Conservation (phyloP, 2,329 filamentous ascomycete species). For the Cladosporium velox region DNA sequence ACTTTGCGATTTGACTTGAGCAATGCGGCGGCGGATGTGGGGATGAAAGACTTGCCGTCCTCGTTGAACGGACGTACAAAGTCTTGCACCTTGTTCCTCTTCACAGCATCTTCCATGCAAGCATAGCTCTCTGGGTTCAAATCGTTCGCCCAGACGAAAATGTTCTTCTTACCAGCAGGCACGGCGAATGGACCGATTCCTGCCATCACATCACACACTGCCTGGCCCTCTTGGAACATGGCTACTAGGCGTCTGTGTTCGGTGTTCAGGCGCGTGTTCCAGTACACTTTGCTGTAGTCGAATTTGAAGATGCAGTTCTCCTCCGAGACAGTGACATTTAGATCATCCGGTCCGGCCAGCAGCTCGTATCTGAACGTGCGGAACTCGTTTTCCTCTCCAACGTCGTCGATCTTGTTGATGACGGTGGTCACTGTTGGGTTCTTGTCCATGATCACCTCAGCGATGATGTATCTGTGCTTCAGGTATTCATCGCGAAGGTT, state of each 20-base stretch:
- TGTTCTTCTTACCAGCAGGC: conserved; percentile 82
- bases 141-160: conserved; percentile 96
- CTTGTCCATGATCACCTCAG: conserved; percentile 84
- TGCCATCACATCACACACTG: conserved; percentile 95
- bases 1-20: conserved; percentile 56
- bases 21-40: conserved; percentile 62
- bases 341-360: conserved; percentile 75
- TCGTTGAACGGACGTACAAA: conserved; percentile 79
- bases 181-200: conserved; percentile 94
- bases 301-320: conserved; percentile 85
- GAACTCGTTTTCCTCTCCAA: conserved; percentile 82
- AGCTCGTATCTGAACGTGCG: conserved; percentile 93
- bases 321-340: conserved; percentile 81
- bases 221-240: conserved; percentile 79
- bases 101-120: conserved; percentile 69
- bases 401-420: conserved; percentile 92
- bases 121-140: conserved; percentile 87
- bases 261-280: conserved; percentile 88
- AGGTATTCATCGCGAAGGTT: conserved; percentile 83
- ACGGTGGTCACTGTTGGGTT: conserved; percentile 80
- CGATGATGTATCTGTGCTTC: conserved; percentile 84
- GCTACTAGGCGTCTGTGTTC: conserved; percentile 82
- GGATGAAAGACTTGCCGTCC: conserved; percentile 82
- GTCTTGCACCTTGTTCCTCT: conserved; percentile 72
- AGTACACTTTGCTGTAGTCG: conserved; percentile 96